Conservation (phyloP, 2,329 filamentous ascomycete genomes). For the Tolypocladium pustulatum region DNA sequence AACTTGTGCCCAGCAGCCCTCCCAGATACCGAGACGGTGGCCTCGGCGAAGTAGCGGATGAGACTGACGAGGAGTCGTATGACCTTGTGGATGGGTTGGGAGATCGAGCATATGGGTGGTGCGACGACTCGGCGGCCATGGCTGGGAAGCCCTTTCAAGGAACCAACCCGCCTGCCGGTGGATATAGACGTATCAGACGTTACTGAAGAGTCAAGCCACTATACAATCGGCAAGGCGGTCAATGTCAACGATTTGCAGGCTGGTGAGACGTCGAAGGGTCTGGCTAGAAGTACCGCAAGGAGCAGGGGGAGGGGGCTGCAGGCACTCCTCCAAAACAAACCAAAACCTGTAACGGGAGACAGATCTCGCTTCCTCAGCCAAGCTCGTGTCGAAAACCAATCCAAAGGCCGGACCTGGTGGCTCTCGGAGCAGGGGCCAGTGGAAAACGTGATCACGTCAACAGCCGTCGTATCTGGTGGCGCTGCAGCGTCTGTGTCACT, state of each 20-base stretch:
- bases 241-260: neutral
- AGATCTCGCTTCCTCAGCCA: constrained; percentile 8
- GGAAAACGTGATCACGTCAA: constrained; percentile 7
- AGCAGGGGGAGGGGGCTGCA: neutral
- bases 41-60: constrained; percentile 50
- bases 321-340: neutral
- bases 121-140: constrained; percentile 42
- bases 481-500: constrained; percentile 12
- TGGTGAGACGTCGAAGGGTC: neutral
- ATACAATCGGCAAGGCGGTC: neutral
- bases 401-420: constrained; percentile 1
- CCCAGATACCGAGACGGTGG: constrained; percentile 40
- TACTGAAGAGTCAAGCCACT: neutral
- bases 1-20: constrained; percentile 40
- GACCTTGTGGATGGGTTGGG: constrained; percentile 51
- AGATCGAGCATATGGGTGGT: constrained; percentile 49
- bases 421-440: constrained; percentile 4
- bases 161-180: neutral
- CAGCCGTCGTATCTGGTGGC: constrained; percentile 10
- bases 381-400: constrained; percentile 7
- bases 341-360: constrained; percentile 6
- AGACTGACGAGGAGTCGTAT: constrained; percentile 55
- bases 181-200: neutral
- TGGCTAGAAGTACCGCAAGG: neutral
- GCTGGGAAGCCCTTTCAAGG: constrained; percentile 5